Conservation (phyloP, 1,284 basidiomycete species). For the Macrocystidia cucumis region DNA sequence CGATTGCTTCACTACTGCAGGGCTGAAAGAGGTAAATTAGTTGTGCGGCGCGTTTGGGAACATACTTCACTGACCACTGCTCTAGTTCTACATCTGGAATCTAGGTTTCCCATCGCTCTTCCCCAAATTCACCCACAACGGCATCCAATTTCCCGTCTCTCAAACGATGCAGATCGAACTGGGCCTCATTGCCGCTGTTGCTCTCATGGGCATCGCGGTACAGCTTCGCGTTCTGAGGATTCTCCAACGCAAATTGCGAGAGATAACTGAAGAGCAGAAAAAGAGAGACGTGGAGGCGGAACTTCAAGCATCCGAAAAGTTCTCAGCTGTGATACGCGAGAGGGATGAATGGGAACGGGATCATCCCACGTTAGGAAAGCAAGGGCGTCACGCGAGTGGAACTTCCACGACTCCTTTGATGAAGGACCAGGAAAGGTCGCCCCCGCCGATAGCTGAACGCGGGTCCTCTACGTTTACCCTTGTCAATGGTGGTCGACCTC, state of each 20-base stretch:
- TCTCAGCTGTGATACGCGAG: conserved; percentile 64
- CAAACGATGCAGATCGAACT: conserved; percentile 94
- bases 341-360: conserved; percentile 84
- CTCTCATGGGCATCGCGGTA: conserved; percentile 83
- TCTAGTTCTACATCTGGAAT: conserved; percentile 91
- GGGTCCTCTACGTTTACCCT: conserved; percentile 42
- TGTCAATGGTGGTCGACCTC: conserved; percentile 41
- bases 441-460: conserved; percentile 41
- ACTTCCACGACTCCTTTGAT: conserved; percentile 48
- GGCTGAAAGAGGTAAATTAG: conserved; percentile 76
- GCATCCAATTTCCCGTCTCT: conserved; percentile 74
- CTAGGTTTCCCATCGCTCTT: conserved; percentile 80
- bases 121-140: conserved; percentile 60
- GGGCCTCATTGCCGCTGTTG: conserved; percentile 75
- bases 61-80: conserved; percentile 8
- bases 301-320: conserved; percentile 63
- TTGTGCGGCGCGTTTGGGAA: conserved; percentile 5
- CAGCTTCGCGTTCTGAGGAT: conserved; percentile 82
- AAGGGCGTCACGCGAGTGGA: conserved; percentile 55
- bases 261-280: conserved; percentile 73
- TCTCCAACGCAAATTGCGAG: conserved; percentile 70
- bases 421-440: conserved; percentile 51
- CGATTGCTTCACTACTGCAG: conserved; percentile 88
- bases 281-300: conserved; percentile 73
- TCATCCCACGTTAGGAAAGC: conserved; percentile 54